phyloP scores from a whole-genome alignment of 164 flowering plant species.

The Macadamia tetraphylla region DNA sequence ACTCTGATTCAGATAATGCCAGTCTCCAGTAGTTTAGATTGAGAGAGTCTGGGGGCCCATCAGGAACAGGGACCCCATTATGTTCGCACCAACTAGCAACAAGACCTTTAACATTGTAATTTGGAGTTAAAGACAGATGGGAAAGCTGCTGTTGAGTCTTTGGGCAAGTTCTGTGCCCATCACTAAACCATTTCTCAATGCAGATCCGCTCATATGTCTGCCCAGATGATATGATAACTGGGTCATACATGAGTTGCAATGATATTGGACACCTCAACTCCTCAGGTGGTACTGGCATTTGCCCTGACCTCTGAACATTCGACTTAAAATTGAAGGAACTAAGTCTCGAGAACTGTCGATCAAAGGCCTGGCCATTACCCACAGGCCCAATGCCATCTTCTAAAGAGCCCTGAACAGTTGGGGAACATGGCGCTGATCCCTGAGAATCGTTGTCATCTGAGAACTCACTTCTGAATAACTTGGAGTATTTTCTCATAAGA shows the following conservation, averaged over 20 bases:
- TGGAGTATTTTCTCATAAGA: slow-evolving; percentile 94
- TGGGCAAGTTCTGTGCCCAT: slow-evolving; percentile 92
- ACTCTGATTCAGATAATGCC: slow-evolving; percentile 64
- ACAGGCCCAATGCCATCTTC: slow-evolving; percentile 47
- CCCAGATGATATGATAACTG: slow-evolving; percentile 92
- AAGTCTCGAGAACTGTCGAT: slow-evolving; percentile 69
- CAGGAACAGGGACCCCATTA: slow-evolving; percentile 66
- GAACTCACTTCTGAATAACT: slow-evolving; percentile 78
- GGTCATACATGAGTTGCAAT: slow-evolving; percentile 95
- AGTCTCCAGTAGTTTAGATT: slow-evolving; percentile 93
- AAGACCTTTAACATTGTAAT: slow-evolving; percentile 95
- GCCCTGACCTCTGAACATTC: slow-evolving; percentile 48
- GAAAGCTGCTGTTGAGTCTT: slow-evolving; percentile 91
- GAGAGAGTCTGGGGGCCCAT: slow-evolving; percentile 88
- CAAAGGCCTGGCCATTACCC: slow-evolving; percentile 51
- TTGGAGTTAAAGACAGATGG: slow-evolving; percentile 86
- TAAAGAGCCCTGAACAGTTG: slow-evolving; percentile 60
- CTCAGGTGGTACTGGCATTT: slow-evolving; percentile 78
- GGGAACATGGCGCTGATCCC: slow-evolving; percentile 94
- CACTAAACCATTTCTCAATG: slow-evolving; percentile 97
- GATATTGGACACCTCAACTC: slow-evolving; percentile 97
- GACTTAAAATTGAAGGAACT: slow-evolving; percentile 77
- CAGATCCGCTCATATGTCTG: slow-evolving; percentile 94
- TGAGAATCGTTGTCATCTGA: slow-evolving; percentile 98
- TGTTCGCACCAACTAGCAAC: slow-evolving; percentile 96